Evolutionary conservation across 2,329 filamentous ascomycete species (phyloP).

Genomic region (Daldinia eschscholtzii): DNA sequence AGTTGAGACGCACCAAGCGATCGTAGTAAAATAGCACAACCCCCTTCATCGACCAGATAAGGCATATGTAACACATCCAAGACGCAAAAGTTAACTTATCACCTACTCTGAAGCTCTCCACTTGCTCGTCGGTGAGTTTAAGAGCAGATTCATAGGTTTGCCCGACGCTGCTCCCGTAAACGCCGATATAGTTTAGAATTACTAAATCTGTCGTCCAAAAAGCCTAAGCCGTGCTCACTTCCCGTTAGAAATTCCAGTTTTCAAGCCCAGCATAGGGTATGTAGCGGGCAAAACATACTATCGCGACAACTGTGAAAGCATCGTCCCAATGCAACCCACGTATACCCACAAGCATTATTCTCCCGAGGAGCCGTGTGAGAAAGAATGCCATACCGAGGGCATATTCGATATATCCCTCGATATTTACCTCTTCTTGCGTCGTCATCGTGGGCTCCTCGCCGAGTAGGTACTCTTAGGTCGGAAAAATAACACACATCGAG

Average conservation of each 20-base stretch:
- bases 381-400: constrained; percentile 32
- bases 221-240: constrained; percentile 1
- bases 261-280: neutral
- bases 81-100: constrained; percentile 34
- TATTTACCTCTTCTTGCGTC: constrained; percentile 29
- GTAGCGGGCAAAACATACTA: constrained; percentile 19
- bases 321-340: constrained; percentile 28
- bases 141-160: constrained; percentile 22
- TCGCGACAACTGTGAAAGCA: constrained; percentile 25
- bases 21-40: constrained; percentile 31
- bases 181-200: constrained; percentile 26
- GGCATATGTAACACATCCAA: constrained; percentile 33
- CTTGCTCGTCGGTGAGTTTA: constrained; percentile 17
- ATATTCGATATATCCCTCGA: constrained; percentile 32
- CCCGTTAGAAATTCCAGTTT: constrained; percentile 13
- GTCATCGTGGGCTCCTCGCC: constrained; percentile 20
- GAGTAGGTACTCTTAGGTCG: neutral
- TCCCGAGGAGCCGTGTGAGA: constrained; percentile 16
- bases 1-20: constrained; percentile 21
- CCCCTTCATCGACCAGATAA: constrained; percentile 34
- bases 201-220: constrained; percentile 31
- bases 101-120: constrained; percentile 29
- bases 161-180: constrained; percentile 31
- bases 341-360: constrained; percentile 27
- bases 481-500: constrained; percentile 5